phyloP scores from a whole-genome alignment of 306 rosid species.

The Prunus dulcis region DNA sequence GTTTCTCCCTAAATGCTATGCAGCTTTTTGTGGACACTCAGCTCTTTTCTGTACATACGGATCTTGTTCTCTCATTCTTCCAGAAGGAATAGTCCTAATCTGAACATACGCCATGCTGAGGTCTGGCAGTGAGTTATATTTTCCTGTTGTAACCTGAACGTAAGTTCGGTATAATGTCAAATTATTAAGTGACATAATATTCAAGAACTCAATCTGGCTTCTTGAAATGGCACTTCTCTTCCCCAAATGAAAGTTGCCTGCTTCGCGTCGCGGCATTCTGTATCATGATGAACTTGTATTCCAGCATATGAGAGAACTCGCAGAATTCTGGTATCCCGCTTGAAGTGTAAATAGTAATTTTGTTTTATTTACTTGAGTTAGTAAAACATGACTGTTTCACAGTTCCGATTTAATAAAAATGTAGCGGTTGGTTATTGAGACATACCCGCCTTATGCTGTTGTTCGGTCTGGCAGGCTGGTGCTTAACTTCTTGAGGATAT shows the following conservation, averaged over 20 bases:
- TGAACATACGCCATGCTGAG: background rate
- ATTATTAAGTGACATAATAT: conserved; percentile 21
- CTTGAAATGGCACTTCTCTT: conserved; percentile 17
- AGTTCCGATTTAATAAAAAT: background rate
- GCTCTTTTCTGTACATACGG: conserved; percentile 89
- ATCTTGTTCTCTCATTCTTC: conserved; percentile 91
- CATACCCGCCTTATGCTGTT: background rate
- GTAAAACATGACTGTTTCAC: background rate
- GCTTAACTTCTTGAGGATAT: too few relatives aligned
- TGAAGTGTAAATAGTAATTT: background rate
- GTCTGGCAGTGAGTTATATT: conserved; percentile 15
- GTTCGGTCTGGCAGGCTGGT: too few relatives aligned
- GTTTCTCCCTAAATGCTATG: conserved; percentile 22
- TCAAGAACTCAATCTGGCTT: conserved; percentile 22
- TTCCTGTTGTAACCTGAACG: conserved; percentile 37
- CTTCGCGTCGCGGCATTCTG: background rate
- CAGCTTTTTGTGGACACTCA: conserved; percentile 96
- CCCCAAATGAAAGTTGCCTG: conserved; percentile 6
- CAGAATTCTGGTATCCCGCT: background rate
- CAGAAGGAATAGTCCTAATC: conserved; percentile 63
- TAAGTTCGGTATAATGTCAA: conserved; percentile 50
- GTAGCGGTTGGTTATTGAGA: background rate
- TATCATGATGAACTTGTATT: conserved; percentile 5
- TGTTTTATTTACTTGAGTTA: background rate
- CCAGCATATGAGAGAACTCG: background rate